Evolutionary conservation across 306 rosid genomes (phyloP).

Genomic region (Glycine latifolia): DNA sequence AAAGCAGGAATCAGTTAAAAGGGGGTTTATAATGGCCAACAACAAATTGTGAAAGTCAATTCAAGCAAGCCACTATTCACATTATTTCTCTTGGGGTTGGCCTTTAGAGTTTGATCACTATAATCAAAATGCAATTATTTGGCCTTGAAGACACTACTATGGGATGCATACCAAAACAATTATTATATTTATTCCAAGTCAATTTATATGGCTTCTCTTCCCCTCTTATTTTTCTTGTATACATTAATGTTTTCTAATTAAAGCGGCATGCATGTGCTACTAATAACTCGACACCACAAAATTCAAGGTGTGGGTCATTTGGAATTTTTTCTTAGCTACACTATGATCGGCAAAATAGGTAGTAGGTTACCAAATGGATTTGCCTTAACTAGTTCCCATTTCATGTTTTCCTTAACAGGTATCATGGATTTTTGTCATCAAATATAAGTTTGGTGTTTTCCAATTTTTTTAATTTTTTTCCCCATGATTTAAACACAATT

Average conservation of each 20-base stretch:
- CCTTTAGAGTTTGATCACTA: conserved; percentile 60
- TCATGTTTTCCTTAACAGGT: too few relatives aligned
- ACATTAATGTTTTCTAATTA: not conserved
- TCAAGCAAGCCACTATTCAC: conserved; percentile 49
- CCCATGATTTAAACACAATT: too few relatives aligned
- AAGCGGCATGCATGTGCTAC: conserved; percentile 45
- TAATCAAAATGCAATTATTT: too few relatives aligned
- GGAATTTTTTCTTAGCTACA: conserved; percentile 30
- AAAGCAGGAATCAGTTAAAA: too few relatives aligned
- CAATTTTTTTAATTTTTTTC: too few relatives aligned
- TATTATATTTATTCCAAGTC: not conserved
- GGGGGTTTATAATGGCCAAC: conserved; percentile 69
- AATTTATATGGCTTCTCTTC: not conserved
- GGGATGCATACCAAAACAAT: conserved; percentile 17
- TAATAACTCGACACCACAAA: conserved; percentile 32
- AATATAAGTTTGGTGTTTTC: too few relatives aligned
- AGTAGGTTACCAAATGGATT: conserved; percentile 68
- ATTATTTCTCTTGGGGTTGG: conserved; percentile 53
- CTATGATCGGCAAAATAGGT: conserved; percentile 27
- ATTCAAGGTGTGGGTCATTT: conserved; percentile 30
- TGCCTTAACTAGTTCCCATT: conserved; percentile 45
- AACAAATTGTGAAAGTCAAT: conserved; percentile 67
- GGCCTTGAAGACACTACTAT: too few relatives aligned
- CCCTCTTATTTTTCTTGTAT: not conserved
- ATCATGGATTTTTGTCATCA: too few relatives aligned